Evolutionary conservation across 495 filamentous ascomycete species (phyloP).

Genomic region (Friedmanniomyces simplex): DNA sequence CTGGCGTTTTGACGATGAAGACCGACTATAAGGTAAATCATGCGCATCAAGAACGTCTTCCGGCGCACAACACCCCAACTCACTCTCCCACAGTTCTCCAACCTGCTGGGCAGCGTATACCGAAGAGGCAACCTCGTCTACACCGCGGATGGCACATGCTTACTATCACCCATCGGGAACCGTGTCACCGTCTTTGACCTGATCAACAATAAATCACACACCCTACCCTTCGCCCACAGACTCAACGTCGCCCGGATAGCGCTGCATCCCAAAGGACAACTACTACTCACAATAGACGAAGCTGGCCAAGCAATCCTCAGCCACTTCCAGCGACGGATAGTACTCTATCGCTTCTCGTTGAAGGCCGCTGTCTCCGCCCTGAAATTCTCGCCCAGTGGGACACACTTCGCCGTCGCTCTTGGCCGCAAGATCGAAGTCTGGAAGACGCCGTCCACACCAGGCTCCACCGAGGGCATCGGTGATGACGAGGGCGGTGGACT

Average conservation of each 20-base stretch:
- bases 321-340: constrained; percentile 72
- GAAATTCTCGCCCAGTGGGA: constrained; percentile 83
- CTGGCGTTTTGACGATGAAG: constrained; percentile 59
- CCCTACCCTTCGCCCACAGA: constrained; percentile 86
- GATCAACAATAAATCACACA: constrained; percentile 92
- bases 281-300: constrained; percentile 86
- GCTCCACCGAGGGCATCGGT: constrained; percentile 43
- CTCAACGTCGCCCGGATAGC: constrained; percentile 83
- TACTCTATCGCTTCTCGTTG: constrained; percentile 90
- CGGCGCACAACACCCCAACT: not conserved
- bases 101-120: constrained; percentile 93
- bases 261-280: constrained; percentile 76
- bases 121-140: constrained; percentile 93
- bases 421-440: constrained; percentile 84
- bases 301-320: constrained; percentile 88
- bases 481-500: constrained; percentile 50
- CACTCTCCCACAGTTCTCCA: constrained; percentile 59
- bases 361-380: constrained; percentile 70
- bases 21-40: constrained; percentile 74
- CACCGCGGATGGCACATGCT: constrained; percentile 88
- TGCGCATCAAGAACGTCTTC: not conserved
- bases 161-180: constrained; percentile 96
- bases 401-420: constrained; percentile 76
- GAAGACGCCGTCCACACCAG: constrained; percentile 85
- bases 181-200: constrained; percentile 91